Evolutionary conservation across 1,284 basidiomycete species (phyloP), one percentile per base, ranked within the genome.

Genomic region (Moesziomyces antarcticus): DNA sequence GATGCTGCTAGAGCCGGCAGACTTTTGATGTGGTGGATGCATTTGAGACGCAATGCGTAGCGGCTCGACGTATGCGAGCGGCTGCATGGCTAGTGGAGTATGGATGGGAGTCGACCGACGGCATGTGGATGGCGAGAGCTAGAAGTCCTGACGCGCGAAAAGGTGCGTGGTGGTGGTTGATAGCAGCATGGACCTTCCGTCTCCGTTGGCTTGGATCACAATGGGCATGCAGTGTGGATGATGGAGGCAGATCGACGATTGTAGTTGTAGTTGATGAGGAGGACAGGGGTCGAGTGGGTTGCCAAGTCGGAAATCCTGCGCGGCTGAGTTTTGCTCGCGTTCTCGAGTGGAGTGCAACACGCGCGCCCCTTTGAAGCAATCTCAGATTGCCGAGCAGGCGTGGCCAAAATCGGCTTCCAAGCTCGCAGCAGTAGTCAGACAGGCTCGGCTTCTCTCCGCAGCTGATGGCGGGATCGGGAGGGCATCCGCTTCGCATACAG

Each of bases 21-120:
- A 24, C n/a, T 66, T 51, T 21, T n/a, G 37, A 13, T 43, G 44
- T 2, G 41, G 20, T 4, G 25, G 18, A 30, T 52, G 22, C 18
- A 44, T 16, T 13, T 33, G 60, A 37, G 58, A 40, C 14, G 60
- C 44, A 33, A 48, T 41, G 9, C 59, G 48, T n/a, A 63, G 52
- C 44, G 67, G 53, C 11, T 64, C 46, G 30, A 64, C n/a, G 22
- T 47, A 50, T 3, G 56, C 45, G 21, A 71, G 48, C 11, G 68
- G 68, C 21, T 56, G 68, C 68, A 71, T 71, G 55, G 13, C 60
- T 22, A 30, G 13, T 25, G 37, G 25, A 45, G 21, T 41, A 6
- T 20, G 13, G 18, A 18, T n/a, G 37, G 13, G 18, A 16, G 16
- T 40, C 18, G 37, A 18, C 37, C 3, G 16, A 7, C 37, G 14